Percentiles rank a stretch among this genome's conserved stretches.
These are phyloP conservation scores for Nepenthes alata DNA, from an alignment of 179 eudicot species.

Conservation along the genomic window DNA sequence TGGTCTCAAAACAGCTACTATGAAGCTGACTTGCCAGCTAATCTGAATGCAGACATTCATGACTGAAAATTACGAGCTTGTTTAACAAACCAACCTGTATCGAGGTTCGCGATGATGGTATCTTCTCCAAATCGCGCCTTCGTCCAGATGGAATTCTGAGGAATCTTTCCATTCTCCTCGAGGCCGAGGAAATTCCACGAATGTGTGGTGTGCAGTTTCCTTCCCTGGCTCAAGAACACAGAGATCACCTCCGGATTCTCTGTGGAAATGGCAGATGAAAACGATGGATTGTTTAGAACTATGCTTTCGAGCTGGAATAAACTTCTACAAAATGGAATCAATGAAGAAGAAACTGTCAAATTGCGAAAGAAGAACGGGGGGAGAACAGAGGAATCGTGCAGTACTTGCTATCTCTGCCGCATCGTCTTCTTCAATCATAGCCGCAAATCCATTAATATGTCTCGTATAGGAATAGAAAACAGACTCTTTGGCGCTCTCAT, in stretches of 20 bases:
- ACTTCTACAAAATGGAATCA: background rate
- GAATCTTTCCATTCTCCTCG: constrained; percentile 14
- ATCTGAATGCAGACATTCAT: background rate
- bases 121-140: constrained; percentile 31
- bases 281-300: background rate
- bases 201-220: constrained; percentile 69
- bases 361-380: background rate
- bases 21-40: background rate
- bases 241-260: constrained; percentile 73
- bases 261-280: constrained; percentile 9
- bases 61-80: background rate
- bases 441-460: constrained; percentile 86
- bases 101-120: constrained; percentile 35
- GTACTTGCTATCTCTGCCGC: constrained; percentile 56
- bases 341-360: background rate
- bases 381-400: constrained; percentile 1
- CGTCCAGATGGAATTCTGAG: constrained; percentile 16
- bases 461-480: constrained; percentile 75
- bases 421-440: constrained; percentile 50
- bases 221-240: constrained; percentile 54
- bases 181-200: constrained; percentile 63
- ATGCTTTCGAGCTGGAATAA: background rate
- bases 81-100: constrained; percentile 20
- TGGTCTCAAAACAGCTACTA: background rate
- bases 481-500: constrained; percentile 44